A percentile compares a stretch with the other conserved stretches of the same genome.
These are phyloP conservation scores for Panellus pusillus DNA, from an alignment of 768 basidiomycete species.

Conservation along the genomic window DNA sequence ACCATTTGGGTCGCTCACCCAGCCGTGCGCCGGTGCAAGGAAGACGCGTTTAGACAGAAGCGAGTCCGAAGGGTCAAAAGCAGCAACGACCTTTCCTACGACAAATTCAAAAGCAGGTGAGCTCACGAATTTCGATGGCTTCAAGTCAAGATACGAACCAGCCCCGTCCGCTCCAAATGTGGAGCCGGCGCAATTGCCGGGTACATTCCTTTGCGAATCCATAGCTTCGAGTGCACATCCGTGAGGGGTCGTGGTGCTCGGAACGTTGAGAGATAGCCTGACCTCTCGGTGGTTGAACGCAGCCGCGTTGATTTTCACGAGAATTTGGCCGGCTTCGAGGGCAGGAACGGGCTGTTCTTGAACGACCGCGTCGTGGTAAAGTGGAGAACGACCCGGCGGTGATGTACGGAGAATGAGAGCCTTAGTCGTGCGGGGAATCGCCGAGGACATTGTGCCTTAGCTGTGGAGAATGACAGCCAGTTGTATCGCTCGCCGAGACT, in stretches of 20 bases:
- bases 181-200: conserved; percentile 56
- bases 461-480: no score
- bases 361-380: conserved; percentile 59
- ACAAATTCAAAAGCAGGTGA: neutral
- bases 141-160: conserved; percentile 39
- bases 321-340: conserved; percentile 56
- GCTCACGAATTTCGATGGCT: neutral
- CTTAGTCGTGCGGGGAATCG: conserved; percentile 43
- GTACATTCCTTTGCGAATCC: conserved; percentile 71
- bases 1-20: conserved; percentile 61
- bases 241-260: neutral
- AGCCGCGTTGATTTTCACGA: conserved; percentile 67
- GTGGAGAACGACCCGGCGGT: conserved; percentile 35
- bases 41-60: conserved; percentile 69
- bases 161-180: conserved; percentile 75
- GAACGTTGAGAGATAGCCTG: conserved; percentile 5
- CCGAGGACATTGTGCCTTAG: conserved; percentile 7
- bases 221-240: conserved; percentile 48
- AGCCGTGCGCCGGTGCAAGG: conserved; percentile 75
- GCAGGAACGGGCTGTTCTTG: conserved; percentile 49
- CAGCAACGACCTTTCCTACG: conserved; percentile 63
- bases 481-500: no score
- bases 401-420: conserved; percentile 51
- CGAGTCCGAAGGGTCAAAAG: conserved; percentile 50
- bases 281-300: conserved; percentile 82